Conservation (phyloP, 2,329 filamentous ascomycete genomes). For the Drechslerella stenobrocha region DNA sequence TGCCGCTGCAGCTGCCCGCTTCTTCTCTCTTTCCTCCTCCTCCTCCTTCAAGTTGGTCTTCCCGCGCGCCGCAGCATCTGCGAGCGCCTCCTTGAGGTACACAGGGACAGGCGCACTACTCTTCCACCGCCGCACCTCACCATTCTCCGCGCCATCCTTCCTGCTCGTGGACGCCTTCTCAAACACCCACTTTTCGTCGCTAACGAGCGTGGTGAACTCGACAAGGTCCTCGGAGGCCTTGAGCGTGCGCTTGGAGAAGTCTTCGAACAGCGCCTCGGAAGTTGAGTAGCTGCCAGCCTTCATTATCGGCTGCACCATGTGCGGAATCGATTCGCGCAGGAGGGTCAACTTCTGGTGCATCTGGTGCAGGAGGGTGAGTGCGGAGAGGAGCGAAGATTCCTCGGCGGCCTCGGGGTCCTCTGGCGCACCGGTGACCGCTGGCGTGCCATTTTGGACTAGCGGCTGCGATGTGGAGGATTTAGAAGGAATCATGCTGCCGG, state of each 20-base stretch:
- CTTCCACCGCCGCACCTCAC: slow-evolving; percentile 41
- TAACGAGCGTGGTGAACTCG: slow-evolving; percentile 39
- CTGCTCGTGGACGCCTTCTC: slow-evolving; percentile 37
- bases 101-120: slow-evolving; percentile 31
- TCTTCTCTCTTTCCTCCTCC: slow-evolving; percentile 33
- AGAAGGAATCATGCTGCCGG: not conserved
- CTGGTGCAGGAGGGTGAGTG: slow-evolving; percentile 46
- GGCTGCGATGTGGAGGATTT: not conserved
- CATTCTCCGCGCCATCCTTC: slow-evolving; percentile 22
- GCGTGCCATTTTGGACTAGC: slow-evolving; percentile 2
- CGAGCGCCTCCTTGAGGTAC: slow-evolving; percentile 32
- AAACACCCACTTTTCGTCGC: slow-evolving; percentile 44
- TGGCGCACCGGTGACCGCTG: not conserved
- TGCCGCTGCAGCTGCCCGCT: slow-evolving; percentile 19
- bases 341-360: slow-evolving; percentile 46
- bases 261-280: slow-evolving; percentile 36
- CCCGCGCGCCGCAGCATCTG: slow-evolving; percentile 1
- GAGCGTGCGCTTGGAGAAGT: slow-evolving; percentile 41
- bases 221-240: slow-evolving; percentile 43
- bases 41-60: slow-evolving; percentile 7
- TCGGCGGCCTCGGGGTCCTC: slow-evolving; percentile 32
- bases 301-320: slow-evolving; percentile 47
- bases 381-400: slow-evolving; percentile 39
- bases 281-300: slow-evolving; percentile 27
- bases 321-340: slow-evolving; percentile 45